phyloP scores from a whole-genome alignment of 208 protist genomes.

The Leishmania gerbilli region DNA sequence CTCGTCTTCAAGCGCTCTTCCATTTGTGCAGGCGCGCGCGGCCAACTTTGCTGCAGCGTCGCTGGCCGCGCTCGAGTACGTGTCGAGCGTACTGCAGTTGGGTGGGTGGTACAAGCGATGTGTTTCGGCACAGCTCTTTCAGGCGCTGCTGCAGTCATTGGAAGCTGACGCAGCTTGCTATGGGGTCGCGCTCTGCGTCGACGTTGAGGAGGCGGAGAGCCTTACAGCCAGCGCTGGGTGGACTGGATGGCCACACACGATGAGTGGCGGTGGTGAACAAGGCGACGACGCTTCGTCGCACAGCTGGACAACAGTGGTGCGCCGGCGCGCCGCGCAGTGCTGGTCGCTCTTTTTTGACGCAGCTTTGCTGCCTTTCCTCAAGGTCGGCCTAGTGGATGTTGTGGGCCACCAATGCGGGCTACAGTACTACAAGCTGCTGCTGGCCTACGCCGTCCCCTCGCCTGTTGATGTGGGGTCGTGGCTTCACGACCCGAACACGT shows the following conservation, averaged over 20 bases:
- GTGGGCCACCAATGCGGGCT: conserved; percentile 25
- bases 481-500: conserved; percentile 44
- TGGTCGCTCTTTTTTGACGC: conserved; percentile 31
- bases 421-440: conserved; percentile 39
- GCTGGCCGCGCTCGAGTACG: conserved; percentile 21
- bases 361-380: conserved; percentile 23
- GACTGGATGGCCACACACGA: neutral
- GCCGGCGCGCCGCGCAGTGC: conserved; percentile 24
- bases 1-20: neutral
- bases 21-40: neutral
- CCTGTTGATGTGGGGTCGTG: conserved; percentile 27
- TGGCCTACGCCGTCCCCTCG: conserved; percentile 36
- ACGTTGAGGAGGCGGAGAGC: conserved; percentile 5
- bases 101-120: conserved; percentile 41
- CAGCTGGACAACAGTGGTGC: conserved; percentile 15
- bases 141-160: conserved; percentile 29
- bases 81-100: conserved; percentile 38
- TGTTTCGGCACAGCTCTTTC: conserved; percentile 27
- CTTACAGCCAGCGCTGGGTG: neutral
- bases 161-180: conserved; percentile 35
- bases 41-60: conserved; percentile 1
- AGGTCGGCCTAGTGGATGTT: conserved; percentile 21
- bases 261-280: neutral
- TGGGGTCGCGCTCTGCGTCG: conserved; percentile 6
- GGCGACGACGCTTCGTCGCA: neutral